Base-by-base conservation (phyloP, 176 grass and related monocot genomes). In the Bothriochloa decipiens region DNA sequence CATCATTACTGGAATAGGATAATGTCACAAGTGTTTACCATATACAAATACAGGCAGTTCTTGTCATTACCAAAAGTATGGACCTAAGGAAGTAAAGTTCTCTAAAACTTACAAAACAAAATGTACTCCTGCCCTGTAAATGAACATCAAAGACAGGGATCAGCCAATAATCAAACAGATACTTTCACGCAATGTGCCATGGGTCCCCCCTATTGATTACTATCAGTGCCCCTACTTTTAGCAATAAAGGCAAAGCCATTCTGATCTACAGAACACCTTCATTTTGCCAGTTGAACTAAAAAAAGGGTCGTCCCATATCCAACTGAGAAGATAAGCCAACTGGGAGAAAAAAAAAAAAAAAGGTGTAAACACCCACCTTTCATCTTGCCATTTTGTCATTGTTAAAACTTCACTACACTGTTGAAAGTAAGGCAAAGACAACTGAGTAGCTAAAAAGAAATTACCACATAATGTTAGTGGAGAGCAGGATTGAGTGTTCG, bases 401-500 rank as follows among this genome's bases (percentile, higher is more conserved):
- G 28, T 53, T 26, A 37, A 33, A 70, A 82, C 49, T 81, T 82
- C 16, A 82, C 14, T 22, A 11, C n/a, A 90, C 22, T 72, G 64
- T 70, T 49, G 12, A 74, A 89, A n/a, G 55, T 46, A 69, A 69
- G 25, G 17, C 8, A 43, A 66, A 82, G 22, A 9, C 27, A 57
- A 22, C 15, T 39, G 10, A 42, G 57, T 82, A 82, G 35, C 65
- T 35, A 66, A 15, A 89, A 89, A 65, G 6, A 63, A 83, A 61
- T 79, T 90, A 78, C 88, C 67, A 67, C 22, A 39, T 52, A 20
- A 58, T 68, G 43, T 93, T 85, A 95, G 81, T 88, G 89, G 23
- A 85, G 95, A 64, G 70, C 81, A 80, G 82, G 92, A 82, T 95
- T 98, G 20, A 89, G 91, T 67, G 88, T 74, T 55, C 87, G 89